Conservation (phyloP, 148 eudicot genomes). For the Vaccinium darrowii region DNA sequence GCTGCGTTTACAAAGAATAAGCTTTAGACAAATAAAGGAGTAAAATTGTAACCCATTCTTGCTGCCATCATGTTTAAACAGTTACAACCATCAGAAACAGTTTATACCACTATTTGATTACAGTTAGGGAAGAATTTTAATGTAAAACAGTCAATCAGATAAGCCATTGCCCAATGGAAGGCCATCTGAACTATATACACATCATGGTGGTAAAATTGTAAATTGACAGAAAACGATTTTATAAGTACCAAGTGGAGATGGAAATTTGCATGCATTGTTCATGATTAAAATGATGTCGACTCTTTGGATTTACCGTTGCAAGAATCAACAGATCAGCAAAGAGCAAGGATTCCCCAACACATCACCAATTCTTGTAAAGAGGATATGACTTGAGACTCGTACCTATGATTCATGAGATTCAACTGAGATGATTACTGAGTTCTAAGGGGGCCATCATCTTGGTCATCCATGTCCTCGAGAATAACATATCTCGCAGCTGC, state of each 20-base stretch:
- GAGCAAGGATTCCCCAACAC: not conserved
- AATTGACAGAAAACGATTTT: not conserved
- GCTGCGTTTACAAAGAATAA: not conserved
- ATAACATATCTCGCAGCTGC: constrained; percentile 76
- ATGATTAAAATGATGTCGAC: not conserved
- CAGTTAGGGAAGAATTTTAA: not conserved
- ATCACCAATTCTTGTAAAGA: not conserved
- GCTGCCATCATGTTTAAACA: not conserved
- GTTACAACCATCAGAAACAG: not conserved
- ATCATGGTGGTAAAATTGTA: not conserved
- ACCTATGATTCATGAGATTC: constrained; percentile 14
- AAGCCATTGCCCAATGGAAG: not conserved
- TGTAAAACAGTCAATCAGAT: not conserved
- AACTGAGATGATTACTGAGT: constrained; percentile 3
- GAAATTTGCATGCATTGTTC: not conserved
- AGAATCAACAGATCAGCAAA: not conserved
- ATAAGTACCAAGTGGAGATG: not conserved
- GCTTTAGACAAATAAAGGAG: not conserved
- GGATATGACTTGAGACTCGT: constrained; percentile 11
- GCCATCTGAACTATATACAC: not conserved
- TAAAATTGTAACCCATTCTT: not conserved
- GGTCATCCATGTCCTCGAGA: constrained; percentile 80
- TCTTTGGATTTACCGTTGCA: not conserved
- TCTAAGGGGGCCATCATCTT: constrained; percentile 47
- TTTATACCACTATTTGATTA: not conserved